phyloP scores from a whole-genome alignment of 495 filamentous ascomycete species.

The Hyaloscypha bicolor region DNA sequence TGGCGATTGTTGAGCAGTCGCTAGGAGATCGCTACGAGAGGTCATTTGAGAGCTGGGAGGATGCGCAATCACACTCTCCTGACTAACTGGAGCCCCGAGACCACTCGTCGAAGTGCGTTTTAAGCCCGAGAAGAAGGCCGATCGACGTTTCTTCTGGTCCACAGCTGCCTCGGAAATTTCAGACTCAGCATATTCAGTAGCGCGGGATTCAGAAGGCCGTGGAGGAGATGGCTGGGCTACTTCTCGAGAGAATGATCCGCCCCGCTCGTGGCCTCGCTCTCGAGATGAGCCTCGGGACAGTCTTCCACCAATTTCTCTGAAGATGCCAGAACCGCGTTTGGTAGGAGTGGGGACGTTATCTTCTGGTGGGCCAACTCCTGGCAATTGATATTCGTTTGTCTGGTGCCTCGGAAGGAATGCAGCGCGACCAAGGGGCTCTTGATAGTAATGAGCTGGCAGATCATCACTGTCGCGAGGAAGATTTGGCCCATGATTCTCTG shows the following conservation, averaged over 20 bases:
- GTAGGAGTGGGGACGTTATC: slow-evolving; percentile 15
- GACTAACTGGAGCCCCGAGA: slow-evolving; percentile 21
- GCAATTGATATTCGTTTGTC: slow-evolving; percentile 39
- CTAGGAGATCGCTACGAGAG: slow-evolving; percentile 21
- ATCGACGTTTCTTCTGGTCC: slow-evolving; percentile 33
- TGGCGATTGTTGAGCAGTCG: not conserved
- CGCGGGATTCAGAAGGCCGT: not conserved
- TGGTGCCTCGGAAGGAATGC: slow-evolving; percentile 40
- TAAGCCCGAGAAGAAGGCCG: slow-evolving; percentile 39
- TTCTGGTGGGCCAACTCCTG: slow-evolving; percentile 33
- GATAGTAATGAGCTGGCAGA: slow-evolving; percentile 29
- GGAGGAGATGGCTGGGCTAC: slow-evolving; percentile 2
- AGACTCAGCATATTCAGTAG: slow-evolving; percentile 40
- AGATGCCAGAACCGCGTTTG: slow-evolving; percentile 41
- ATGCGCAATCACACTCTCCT: slow-evolving; percentile 30
- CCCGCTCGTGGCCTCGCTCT: slow-evolving; percentile 36
- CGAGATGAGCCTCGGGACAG: slow-evolving; percentile 37
- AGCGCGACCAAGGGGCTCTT: slow-evolving; percentile 30
- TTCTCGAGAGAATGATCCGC: slow-evolving; percentile 21
- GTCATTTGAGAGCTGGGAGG: slow-evolving; percentile 22
- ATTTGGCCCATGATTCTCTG: slow-evolving; percentile 10
- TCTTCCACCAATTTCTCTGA: slow-evolving; percentile 38
- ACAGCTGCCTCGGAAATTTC: slow-evolving; percentile 35
- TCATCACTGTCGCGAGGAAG: slow-evolving; percentile 15
- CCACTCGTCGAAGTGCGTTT: slow-evolving; percentile 33